phyloP scores from a whole-genome alignment of 2,329 filamentous ascomycete genomes.

The Colletotrichum sp. region DNA sequence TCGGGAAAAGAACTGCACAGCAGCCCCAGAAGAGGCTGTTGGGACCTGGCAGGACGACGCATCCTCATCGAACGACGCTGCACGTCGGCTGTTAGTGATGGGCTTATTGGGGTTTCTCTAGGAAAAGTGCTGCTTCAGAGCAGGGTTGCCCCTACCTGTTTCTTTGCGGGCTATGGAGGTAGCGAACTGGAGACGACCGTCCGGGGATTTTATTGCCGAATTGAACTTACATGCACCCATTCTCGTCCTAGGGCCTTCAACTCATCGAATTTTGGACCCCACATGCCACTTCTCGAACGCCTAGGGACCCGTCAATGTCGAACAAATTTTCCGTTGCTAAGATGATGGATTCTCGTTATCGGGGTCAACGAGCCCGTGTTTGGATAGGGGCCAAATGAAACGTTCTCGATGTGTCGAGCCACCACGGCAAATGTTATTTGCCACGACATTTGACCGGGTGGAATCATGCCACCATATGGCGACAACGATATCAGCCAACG shows the following conservation, averaged over 20 bases:
- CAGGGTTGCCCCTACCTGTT: slow-evolving; percentile 8
- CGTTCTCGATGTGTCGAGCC: background rate
- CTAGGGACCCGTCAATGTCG: background rate
- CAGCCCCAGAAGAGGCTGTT: slow-evolving; percentile 5
- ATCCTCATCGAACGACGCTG: slow-evolving; percentile 13
- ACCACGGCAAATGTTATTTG: background rate
- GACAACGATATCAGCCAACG: background rate
- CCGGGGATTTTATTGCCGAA: slow-evolving; percentile 14
- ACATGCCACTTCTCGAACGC: slow-evolving; percentile 11
- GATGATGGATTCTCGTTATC: slow-evolving; percentile 2
- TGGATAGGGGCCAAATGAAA: slow-evolving; percentile 16
- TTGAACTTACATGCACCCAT: background rate
- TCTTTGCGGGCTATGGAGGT: background rate
- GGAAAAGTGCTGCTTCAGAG: background rate
- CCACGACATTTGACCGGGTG: background rate
- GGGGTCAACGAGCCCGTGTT: background rate
- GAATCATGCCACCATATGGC: background rate
- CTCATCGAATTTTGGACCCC: slow-evolving; percentile 1
- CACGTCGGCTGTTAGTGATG: background rate
- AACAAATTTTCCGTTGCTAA: slow-evolving; percentile 15
- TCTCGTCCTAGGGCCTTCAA: background rate
- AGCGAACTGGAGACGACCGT: slow-evolving; percentile 3
- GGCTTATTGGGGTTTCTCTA: slow-evolving; percentile 1
- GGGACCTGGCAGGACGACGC: background rate
- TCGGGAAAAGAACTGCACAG: slow-evolving; percentile 14